phyloP scores from a whole-genome alignment of 2,329 filamentous ascomycete genomes.

The Cordyceps javanica region DNA sequence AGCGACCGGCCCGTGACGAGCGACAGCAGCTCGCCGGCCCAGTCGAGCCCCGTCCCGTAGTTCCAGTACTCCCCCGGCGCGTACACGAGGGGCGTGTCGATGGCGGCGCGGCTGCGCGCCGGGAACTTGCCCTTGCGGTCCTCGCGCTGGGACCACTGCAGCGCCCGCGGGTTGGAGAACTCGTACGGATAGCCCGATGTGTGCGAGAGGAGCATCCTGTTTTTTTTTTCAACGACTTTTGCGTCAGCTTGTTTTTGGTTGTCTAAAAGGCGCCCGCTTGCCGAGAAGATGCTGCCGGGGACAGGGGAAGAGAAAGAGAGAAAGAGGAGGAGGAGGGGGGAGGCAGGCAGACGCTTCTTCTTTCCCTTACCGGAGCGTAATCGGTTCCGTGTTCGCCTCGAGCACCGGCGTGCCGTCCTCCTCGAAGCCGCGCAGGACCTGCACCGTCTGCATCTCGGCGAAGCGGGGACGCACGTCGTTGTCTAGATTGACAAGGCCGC shows the following conservation, averaged over 20 bases:
- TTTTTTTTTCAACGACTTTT: too few species aligned
- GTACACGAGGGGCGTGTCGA: constrained; percentile 37
- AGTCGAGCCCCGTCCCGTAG: constrained; percentile 43
- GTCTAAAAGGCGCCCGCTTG: background rate
- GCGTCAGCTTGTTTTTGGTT: background rate
- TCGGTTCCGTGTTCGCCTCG: constrained; percentile 28
- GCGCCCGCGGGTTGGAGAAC: constrained; percentile 30
- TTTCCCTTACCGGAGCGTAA: constrained; percentile 34
- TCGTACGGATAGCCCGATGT: constrained; percentile 42
- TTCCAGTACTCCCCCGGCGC: constrained; percentile 41
- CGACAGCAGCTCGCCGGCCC: constrained; percentile 40
- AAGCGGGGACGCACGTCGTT: constrained; percentile 29
- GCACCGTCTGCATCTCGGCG: constrained; percentile 27
- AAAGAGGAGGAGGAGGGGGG: background rate
- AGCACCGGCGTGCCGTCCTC: constrained; percentile 30
- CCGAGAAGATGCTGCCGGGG: too few species aligned
- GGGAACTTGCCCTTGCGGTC: constrained; percentile 28
- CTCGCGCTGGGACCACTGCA: constrained; percentile 32
- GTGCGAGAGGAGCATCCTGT: constrained; percentile 43
- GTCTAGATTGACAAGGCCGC: constrained; percentile 28
- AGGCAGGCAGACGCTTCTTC: too few species aligned
- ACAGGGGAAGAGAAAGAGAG: background rate
- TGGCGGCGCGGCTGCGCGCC: constrained; percentile 30
- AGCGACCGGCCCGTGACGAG: constrained; percentile 30
- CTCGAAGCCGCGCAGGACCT: constrained; percentile 33